Evolutionary conservation across 495 filamentous ascomycete genomes (phyloP).

Genomic region (Trichoderma erinaceum): DNA sequence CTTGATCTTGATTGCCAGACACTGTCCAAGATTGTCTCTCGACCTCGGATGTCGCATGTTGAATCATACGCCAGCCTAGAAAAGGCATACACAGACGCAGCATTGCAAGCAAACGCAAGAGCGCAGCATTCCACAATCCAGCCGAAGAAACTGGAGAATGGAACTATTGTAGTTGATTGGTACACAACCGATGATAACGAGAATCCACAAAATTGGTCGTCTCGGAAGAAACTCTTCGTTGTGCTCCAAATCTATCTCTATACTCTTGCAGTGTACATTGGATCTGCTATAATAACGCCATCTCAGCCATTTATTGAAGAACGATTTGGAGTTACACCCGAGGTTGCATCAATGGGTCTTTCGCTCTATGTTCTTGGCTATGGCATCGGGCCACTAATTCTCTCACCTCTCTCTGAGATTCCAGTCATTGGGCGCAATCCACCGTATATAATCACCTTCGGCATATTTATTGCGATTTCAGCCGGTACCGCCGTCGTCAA

Average conservation of each 20-base stretch:
- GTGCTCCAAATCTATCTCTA: background rate
- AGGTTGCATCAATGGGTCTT: background rate
- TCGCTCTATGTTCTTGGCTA: background rate
- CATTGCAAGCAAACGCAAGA: background rate
- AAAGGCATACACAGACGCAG: background rate
- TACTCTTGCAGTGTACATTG: background rate
- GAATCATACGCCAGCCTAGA: background rate
- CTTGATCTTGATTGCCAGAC: background rate
- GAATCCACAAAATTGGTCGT: background rate
- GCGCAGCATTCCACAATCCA: conserved; percentile 1
- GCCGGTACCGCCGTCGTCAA: conserved; percentile 68
- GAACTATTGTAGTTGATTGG: background rate
- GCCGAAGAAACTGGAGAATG: background rate
- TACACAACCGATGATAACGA: background rate
- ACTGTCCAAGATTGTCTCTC: background rate
- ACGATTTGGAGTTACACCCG: background rate
- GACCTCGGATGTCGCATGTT: background rate
- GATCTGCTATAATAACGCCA: background rate
- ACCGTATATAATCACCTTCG: conserved; percentile 65
- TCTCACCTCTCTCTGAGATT: conserved; percentile 33
- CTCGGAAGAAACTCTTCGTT: background rate
- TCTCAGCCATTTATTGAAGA: background rate
- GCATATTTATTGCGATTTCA: conserved; percentile 64
- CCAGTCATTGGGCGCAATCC: conserved; percentile 57
- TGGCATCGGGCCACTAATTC: background rate